phyloP scores from a whole-genome alignment of 108 stramenopile species.

The Mediolabrus comicus region DNA sequence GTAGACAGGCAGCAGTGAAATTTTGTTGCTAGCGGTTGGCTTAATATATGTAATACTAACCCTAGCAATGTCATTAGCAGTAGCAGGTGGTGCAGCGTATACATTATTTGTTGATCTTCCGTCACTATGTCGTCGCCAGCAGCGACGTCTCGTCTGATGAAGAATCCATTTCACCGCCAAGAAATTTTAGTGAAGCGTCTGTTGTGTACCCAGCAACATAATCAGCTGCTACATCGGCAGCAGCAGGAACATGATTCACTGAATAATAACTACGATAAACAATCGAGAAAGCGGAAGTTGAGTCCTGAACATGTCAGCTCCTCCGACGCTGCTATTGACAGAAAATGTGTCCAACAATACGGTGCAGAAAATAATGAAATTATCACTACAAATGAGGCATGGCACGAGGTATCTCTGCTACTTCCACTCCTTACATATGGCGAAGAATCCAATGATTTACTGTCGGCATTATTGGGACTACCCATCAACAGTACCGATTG shows the following conservation, averaged over 20 bases:
- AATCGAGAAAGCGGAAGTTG: conserved; percentile 10
- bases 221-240: neutral
- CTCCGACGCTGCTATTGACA: too few relatives aligned
- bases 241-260: neutral
- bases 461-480: conserved; percentile 7
- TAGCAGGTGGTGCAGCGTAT: too few relatives aligned
- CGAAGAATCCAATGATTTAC: conserved; percentile 27
- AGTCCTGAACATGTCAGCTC: neutral
- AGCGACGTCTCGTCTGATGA: neutral
- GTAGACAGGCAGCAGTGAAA: too few relatives aligned
- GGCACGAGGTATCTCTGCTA: conserved; percentile 21
- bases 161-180: conserved; percentile 17
- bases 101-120: too few relatives aligned
- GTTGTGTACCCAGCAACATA: neutral
- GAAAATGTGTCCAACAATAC: too few relatives aligned
- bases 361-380: neutral
- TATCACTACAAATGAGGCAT: conserved; percentile 10
- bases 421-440: conserved; percentile 34
- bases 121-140: neutral
- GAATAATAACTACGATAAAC: neutral
- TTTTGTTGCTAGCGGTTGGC: too few relatives aligned
- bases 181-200: conserved; percentile 19
- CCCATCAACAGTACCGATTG: neutral
- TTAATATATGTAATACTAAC: too few relatives aligned
- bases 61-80: too few relatives aligned